phyloP scores from a whole-genome alignment of 169 alveolate genomes.

The Blepharisma undulans region DNA sequence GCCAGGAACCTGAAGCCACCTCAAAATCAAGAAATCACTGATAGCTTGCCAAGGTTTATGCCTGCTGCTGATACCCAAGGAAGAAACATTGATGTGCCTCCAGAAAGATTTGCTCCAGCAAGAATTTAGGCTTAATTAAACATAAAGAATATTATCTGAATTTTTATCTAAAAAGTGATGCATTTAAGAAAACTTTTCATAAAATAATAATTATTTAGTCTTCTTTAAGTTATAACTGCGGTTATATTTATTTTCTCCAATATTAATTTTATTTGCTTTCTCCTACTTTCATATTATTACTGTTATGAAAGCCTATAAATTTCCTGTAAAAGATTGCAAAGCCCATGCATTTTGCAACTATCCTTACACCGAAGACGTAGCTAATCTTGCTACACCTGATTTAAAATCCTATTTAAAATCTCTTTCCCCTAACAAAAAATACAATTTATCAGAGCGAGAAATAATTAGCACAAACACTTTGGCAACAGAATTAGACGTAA shows the following conservation, averaged over 20 bases:
- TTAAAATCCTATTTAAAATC: neutral
- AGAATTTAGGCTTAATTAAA: neutral
- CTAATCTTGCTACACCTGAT: neutral
- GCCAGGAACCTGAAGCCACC: neutral
- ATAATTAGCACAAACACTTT: neutral
- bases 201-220: no score
- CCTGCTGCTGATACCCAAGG: neutral
- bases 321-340: constrained; percentile 3
- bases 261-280: neutral
- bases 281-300: neutral
- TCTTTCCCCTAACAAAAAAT: neutral
- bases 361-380: constrained; percentile 5
- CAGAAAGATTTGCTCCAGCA: neutral
- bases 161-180: neutral
- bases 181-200: no score
- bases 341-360: constrained; percentile 2
- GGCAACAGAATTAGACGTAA: neutral
- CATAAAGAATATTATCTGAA: neutral
- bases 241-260: neutral
- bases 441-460: neutral
- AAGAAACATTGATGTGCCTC: neutral
- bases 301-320: neutral
- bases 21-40: neutral
- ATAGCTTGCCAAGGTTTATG: neutral
- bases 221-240: no score